phyloP scores from a whole-genome alignment of 768 basidiomycete genomes.

The Podaxis sp. region DNA sequence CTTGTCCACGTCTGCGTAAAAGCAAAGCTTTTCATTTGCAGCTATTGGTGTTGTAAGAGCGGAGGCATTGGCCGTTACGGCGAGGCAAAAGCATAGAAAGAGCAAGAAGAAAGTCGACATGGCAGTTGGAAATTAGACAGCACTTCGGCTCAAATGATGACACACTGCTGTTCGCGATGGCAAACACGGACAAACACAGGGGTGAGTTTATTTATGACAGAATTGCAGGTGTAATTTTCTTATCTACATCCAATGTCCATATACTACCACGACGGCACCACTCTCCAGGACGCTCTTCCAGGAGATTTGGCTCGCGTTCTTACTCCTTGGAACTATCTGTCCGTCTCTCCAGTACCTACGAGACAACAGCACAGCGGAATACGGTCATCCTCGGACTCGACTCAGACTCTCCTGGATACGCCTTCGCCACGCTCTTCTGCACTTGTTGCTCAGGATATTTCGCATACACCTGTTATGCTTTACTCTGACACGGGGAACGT shows the following conservation, averaged over 20 bases:
- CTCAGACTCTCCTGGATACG: conserved; percentile 21
- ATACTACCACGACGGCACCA: background rate
- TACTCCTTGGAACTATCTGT: conserved; percentile 11
- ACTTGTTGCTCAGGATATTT: conserved; percentile 6
- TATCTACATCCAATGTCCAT: conserved; percentile 5
- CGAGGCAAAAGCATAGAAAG: conserved; percentile 31
- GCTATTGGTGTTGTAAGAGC: conserved; percentile 78
- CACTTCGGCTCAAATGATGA: background rate
- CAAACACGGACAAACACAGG: conserved; percentile 2
- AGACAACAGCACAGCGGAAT: conserved; percentile 19
- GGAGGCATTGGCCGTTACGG: conserved; percentile 38
- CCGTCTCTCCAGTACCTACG: conserved; percentile 10
- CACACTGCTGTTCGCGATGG: background rate
- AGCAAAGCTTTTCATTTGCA: conserved; percentile 83
- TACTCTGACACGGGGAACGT: conserved; percentile 1
- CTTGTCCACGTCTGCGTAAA: conserved; percentile 96
- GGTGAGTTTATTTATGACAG: background rate
- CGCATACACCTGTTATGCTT: conserved; percentile 3
- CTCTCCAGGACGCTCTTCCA: background rate
- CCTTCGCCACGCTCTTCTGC: conserved; percentile 19
- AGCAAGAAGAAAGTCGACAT: conserved; percentile 29
- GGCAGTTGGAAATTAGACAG: conserved; percentile 4
- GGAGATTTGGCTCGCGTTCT: conserved; percentile 3
- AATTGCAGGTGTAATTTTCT: background rate
- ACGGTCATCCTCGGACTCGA: conserved; percentile 21